Evolutionary conservation across 345 rosid species (phyloP).

Genomic region (Hypericum perforatum): DNA sequence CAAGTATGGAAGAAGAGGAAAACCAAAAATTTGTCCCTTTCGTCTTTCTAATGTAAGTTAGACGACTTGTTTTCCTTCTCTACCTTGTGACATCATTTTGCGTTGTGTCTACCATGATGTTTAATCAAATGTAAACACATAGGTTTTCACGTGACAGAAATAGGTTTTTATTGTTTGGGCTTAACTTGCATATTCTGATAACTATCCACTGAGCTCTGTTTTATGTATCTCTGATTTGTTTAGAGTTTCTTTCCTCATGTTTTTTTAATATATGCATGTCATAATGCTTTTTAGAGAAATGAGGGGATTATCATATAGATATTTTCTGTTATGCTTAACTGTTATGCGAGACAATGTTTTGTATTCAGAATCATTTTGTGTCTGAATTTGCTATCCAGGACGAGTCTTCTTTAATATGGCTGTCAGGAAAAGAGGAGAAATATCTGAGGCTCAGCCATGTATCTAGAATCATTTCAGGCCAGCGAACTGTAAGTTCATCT

Average conservation of each 20-base stretch:
- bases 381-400: conserved; percentile 47
- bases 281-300: no score
- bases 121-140: no score
- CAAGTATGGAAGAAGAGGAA: conserved; percentile 97
- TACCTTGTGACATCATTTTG: no score
- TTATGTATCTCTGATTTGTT: no score
- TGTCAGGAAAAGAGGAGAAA: conserved; percentile 88
- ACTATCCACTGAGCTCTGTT: no score
- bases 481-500: conserved; percentile 76
- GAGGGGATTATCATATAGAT: no score
- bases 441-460: conserved; percentile 82
- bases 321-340: neutral
- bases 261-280: no score
- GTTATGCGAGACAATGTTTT: neutral
- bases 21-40: conserved; percentile 96
- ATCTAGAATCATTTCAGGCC: conserved; percentile 86
- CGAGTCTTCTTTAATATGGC: conserved; percentile 92
- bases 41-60: conserved; percentile 89
- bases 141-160: no score
- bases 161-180: no score
- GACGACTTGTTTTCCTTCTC: conserved; percentile 1
- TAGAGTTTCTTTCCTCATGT: no score
- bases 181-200: no score
- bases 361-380: conserved; percentile 4
- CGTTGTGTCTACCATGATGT: no score